A percentile compares a stretch with the other conserved stretches of the same genome.
These are phyloP conservation scores for Colletotrichum sp. DNA, from an alignment of 2,329 filamentous ascomycete genomes.

Conservation along the genomic window DNA sequence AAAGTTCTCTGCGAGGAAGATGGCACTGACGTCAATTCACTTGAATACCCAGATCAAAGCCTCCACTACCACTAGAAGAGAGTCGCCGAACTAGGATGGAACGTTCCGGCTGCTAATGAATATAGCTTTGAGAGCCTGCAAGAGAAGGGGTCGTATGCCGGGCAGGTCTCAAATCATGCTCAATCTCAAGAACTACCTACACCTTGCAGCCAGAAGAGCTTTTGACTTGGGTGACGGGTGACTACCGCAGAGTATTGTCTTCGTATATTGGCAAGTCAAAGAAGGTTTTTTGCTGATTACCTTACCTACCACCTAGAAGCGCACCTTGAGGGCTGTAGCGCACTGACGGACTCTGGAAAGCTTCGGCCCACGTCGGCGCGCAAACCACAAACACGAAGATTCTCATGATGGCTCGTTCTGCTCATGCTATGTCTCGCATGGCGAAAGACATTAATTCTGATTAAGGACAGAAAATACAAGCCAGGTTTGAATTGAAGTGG, in stretches of 20 bases:
- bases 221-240: not conserved
- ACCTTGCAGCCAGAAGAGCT: not conserved
- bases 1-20: not conserved
- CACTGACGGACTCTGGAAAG: not conserved
- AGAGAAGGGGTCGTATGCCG: not conserved
- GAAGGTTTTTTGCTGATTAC: not conserved
- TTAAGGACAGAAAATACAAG: not conserved
- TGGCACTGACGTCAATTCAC: not conserved
- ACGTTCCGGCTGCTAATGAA: not conserved
- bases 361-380: not conserved
- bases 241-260: not conserved
- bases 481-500: not conserved
- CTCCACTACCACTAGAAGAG: not conserved
- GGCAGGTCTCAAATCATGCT: not conserved
- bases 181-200: not conserved
- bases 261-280: not conserved
- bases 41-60: not conserved
- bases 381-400: not conserved
- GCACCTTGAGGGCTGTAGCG: not conserved
- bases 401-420: not conserved
- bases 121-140: not conserved
- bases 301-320: not conserved
- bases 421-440: not conserved
- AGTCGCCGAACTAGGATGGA: not conserved
- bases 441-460: not conserved